Conservation (phyloP, 345 rosid genomes). For the Luvunga scandens region DNA sequence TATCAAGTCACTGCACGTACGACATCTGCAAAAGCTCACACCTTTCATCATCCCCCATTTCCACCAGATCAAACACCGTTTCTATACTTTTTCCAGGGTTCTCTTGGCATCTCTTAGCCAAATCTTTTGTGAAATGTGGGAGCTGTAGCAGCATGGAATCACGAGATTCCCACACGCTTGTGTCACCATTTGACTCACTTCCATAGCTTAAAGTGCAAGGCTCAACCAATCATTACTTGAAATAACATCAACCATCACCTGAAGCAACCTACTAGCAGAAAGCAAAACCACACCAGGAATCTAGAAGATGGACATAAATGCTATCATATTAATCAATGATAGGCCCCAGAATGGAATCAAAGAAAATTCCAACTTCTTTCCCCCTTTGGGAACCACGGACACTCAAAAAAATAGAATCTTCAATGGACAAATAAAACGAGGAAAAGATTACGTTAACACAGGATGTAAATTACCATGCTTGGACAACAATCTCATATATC, state of each 20-base stretch:
- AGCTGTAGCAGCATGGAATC: slow-evolving; percentile 90
- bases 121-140: slow-evolving; percentile 82
- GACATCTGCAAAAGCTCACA: slow-evolving; percentile 70
- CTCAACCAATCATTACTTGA: slow-evolving; percentile 89
- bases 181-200: slow-evolving; percentile 92
- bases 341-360: not conserved
- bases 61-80: slow-evolving; percentile 80
- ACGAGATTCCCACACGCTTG: slow-evolving; percentile 97
- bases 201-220: slow-evolving; percentile 89
- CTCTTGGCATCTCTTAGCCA: slow-evolving; percentile 81
- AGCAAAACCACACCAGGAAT: slow-evolving; percentile 13
- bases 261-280: slow-evolving; percentile 73
- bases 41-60: slow-evolving; percentile 89
- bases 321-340: not conserved
- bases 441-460: not conserved
- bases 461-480: not conserved
- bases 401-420: not conserved
- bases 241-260: slow-evolving; percentile 88
- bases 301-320: not conserved
- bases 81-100: slow-evolving; percentile 73
- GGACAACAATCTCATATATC: not conserved
- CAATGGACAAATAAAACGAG: not conserved
- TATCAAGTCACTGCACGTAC: slow-evolving; percentile 63
- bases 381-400: not conserved
- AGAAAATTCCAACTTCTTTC: not conserved